Base-by-base conservation (phyloP, 2,329 filamentous ascomycete genomes). In the Myriosclerotinia duriaeana region DNA sequence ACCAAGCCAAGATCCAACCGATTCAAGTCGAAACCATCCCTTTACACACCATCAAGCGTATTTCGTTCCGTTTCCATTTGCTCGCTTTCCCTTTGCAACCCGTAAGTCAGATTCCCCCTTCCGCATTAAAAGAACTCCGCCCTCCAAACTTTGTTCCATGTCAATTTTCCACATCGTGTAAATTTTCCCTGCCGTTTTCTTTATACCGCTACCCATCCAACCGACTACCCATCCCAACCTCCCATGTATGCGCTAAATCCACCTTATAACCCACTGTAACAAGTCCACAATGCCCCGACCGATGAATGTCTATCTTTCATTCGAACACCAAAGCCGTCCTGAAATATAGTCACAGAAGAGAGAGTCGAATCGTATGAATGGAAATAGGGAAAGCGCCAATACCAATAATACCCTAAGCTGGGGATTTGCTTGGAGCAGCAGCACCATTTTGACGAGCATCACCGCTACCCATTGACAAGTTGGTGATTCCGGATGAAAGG, bases 401-500 rank as follows among this genome's bases (percentile, higher is more conserved):
- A 69, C 71, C 54, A 61, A 69, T 63, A 56, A 60, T 53, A 44
- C 64, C 67, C 36, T 76, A 77, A 58, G 75, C 75, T 40, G 76
- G 75, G 64, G 75, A 77, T 66, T 77, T 77, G 73, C 74, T 77
- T 36, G 75, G 73, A 48, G 74, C 74, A 58, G 74, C 71, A n/a
- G 74, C 80, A 68, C 86, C 86, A 72, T 89, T 89, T 79, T 88
- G 86, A 66, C 86, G 86, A 69, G 81, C 81, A 70, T 89, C 86
- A 66, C 80, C 82, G 71, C 85, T 88, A 75, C 87, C 86, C 72
- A 95, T 90, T 48, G 87, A 87, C 63, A 95, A 83, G 60, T 87
- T 85, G 66, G 87, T 85, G 67, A 95, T 91, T 53, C 89, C 89
- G 40, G 85, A 84, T 40, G 88, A 90, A 62, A 95, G 83, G 80